A percentile compares a stretch with the other conserved stretches of the same genome.
Evolutionary conservation across 1,139 yeast genomes (phyloP).

Genomic region (Geotrichum histeridarum): DNA sequence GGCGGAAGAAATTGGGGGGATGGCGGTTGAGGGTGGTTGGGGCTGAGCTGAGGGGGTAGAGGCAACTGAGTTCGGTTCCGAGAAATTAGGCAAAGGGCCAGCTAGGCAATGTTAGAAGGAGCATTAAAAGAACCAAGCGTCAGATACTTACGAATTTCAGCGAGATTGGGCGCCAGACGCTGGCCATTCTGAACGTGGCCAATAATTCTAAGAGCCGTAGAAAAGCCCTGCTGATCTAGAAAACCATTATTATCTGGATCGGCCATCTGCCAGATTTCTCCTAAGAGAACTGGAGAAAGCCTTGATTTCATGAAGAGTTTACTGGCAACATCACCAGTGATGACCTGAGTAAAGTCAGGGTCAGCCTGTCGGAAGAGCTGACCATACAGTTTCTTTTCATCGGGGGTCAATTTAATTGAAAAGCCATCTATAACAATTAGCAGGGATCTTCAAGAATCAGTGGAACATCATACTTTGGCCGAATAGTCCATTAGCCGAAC

Average conservation of each 20-base stretch:
- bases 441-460: not conserved
- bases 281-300: constrained; percentile 67
- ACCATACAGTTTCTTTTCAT: constrained; percentile 70
- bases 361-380: constrained; percentile 76
- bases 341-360: constrained; percentile 69
- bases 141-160: constrained; percentile 38
- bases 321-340: constrained; percentile 89
- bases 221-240: constrained; percentile 74
- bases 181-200: constrained; percentile 82
- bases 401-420: constrained; percentile 51
- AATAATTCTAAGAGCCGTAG: constrained; percentile 80
- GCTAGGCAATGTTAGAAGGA: constrained; percentile 28
- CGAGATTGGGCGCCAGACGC: constrained; percentile 48
- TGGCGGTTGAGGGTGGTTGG: constrained; percentile 24
- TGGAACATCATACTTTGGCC: constrained; percentile 1
- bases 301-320: constrained; percentile 82
- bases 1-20: constrained; percentile 58
- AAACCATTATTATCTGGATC: constrained; percentile 83
- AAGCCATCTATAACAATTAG: constrained; percentile 1
- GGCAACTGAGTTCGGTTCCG: constrained; percentile 18
- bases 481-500: constrained; percentile 5
- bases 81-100: constrained; percentile 47
- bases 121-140: not conserved
- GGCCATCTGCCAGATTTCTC: constrained; percentile 91
- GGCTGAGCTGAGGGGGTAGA: constrained; percentile 16